Evolutionary conservation across 2,329 filamentous ascomycete genomes (phyloP).

Genomic region (Hypoxylon sp.): DNA sequence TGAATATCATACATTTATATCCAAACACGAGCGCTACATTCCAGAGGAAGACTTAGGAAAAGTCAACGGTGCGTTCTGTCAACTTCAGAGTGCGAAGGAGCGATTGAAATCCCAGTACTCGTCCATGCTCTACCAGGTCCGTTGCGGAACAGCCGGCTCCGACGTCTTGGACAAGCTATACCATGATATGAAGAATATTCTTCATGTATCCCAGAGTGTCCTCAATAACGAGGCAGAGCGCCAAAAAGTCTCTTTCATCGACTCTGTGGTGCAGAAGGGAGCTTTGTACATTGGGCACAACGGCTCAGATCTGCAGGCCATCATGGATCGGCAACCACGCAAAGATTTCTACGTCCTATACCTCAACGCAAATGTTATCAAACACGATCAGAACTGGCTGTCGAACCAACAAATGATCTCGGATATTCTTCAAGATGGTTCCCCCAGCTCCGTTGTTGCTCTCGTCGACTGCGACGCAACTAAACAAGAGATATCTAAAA

Average conservation of each 20-base stretch:
- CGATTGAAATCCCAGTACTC: background rate
- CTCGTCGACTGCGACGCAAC: constrained; percentile 2
- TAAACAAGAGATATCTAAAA: background rate
- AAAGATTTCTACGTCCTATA: background rate
- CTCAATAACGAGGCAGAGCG: background rate
- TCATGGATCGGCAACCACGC: background rate
- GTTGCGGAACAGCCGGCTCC: background rate
- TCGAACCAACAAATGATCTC: background rate
- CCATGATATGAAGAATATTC: background rate
- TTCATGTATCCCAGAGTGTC: background rate
- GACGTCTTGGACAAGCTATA: background rate
- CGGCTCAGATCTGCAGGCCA: background rate
- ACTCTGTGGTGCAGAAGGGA: background rate
- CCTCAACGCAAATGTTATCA: background rate
- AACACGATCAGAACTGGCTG: background rate
- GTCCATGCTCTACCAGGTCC: background rate
- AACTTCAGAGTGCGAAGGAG: background rate
- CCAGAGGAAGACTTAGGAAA: background rate
- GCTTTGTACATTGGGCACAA: background rate
- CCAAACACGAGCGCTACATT: background rate
- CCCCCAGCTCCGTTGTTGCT: background rate
- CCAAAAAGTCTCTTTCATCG: background rate
- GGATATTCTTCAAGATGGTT: background rate
- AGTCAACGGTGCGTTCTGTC: background rate
- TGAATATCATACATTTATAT: background rate